Evolutionary conservation across 495 filamentous ascomycete genomes (phyloP).

Genomic region (Hypoxylon lenormandii): DNA sequence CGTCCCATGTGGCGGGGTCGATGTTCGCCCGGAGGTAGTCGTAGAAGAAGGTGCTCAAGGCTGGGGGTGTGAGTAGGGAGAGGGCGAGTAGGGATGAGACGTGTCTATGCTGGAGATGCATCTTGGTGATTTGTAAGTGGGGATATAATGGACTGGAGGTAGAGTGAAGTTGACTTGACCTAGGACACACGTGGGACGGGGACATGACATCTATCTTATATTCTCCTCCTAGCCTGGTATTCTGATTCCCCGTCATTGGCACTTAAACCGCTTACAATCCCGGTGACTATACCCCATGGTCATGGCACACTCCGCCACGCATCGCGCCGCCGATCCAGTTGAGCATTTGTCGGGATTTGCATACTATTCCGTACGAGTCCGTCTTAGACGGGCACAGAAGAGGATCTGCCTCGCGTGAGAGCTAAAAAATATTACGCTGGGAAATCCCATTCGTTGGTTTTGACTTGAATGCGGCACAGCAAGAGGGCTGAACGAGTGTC

Average conservation of each 20-base stretch:
- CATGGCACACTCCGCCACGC: not conserved
- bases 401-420: not conserved
- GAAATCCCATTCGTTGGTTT: not conserved
- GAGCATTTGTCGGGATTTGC: not conserved
- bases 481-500: not conserved
- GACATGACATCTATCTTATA: not conserved
- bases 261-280: no score
- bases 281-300: no score
- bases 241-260: no score
- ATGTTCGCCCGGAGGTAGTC: not conserved
- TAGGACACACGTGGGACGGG: not conserved
- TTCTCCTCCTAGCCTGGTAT: no score
- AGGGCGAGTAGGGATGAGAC: not conserved
- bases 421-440: not conserved
- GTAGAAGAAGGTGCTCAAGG: constrained; percentile 3
- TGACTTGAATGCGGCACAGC: constrained; percentile 4
- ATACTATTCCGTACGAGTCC: not conserved
- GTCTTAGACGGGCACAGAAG: not conserved
- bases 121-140: not conserved
- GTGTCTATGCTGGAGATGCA: not conserved
- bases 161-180: no score
- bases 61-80: not conserved
- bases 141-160: no score
- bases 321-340: not conserved
- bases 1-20: not conserved